Base-by-base conservation (phyloP, 495 filamentous ascomycete species). In the Gamarada debralockiae region DNA sequence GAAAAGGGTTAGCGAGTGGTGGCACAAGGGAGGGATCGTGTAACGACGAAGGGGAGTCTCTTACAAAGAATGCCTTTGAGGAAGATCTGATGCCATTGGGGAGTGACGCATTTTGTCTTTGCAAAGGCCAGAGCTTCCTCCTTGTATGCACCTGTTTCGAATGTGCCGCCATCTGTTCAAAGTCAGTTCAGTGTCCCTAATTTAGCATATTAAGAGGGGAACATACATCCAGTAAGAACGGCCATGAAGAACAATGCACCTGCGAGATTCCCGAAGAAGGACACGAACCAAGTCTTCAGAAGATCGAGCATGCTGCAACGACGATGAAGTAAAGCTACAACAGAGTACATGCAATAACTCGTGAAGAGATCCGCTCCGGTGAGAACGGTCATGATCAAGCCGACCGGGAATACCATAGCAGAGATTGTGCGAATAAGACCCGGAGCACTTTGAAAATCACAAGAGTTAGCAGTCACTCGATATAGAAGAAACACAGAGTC, bases 331-430 rank as follows among this genome's bases (percentile, higher is more conserved):
- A 67, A 65, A 0, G 81, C 76, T n/a, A 81, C 64, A 0, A 74
- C 76, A 1, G 78, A 82, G 42, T 73, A 82, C 75, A 85, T 78
- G 53, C 79, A 77, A 20, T 75, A 78, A 4, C 77, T 74, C 3
- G 81, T 84, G 49, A 76, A 83, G 9, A 84, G 71, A 57, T 84
- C 81, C 1, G 75, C 71, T 1, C 80, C 78, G 1, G 74, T 80
- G n/a, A 84, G 58, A 25, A 84, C 71, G 42, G 83, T 80, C 71
- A 82, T 75, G 29, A 73, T 70, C 61, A 83, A 65, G 2, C 80
- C 81, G 39, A 79, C 73, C 1, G 79, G 81, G 52, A 84, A 85
- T 21, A 84, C 69, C 37, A 81, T 53, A 1, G 77, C 76, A 21
- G 70, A 64, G 44, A 83, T 71, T 1, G 74, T 79, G 10, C 78